Percentiles rank a stretch among this genome's conserved stretches.
phyloP scores from a whole-genome alignment of 768 basidiomycete species.

The Inosperma sp. region DNA sequence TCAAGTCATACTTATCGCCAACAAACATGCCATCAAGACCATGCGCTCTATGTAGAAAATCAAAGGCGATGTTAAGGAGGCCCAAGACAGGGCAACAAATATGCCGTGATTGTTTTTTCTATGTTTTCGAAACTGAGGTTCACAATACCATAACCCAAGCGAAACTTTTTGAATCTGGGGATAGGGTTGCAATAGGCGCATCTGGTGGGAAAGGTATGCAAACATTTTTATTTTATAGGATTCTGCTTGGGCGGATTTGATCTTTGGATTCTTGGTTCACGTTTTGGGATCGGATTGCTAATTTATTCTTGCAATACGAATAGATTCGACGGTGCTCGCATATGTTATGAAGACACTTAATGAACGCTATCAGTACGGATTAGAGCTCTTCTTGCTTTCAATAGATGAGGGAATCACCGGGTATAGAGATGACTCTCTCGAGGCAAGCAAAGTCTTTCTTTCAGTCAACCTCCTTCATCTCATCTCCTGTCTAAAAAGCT shows the following conservation, averaged over 20 bases:
- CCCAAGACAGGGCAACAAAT: constrained; percentile 98
- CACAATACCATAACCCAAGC: constrained; percentile 91
- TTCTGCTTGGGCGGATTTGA: constrained; percentile 17
- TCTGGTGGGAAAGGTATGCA: constrained; percentile 92
- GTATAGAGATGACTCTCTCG: constrained; percentile 94
- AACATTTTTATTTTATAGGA: constrained; percentile 8
- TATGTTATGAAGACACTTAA: constrained; percentile 96
- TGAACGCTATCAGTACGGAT: constrained; percentile 87
- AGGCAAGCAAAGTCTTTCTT: constrained; percentile 44
- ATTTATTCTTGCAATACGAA: constrained; percentile 11
- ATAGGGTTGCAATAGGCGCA: constrained; percentile 94
- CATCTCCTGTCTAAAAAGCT: constrained; percentile 2
- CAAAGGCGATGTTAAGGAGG: constrained; percentile 83
- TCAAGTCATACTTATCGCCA: background rate
- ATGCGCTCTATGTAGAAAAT: constrained; percentile 71
- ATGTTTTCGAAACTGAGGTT: constrained; percentile 96
- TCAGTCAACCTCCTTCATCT: background rate
- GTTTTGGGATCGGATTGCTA: no score
- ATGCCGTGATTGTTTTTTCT: constrained; percentile 94
- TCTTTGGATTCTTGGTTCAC: no score
- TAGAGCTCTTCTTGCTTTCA: constrained; percentile 87
- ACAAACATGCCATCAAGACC: constrained; percentile 72
- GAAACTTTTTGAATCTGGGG: constrained; percentile 79
- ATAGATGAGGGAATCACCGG: constrained; percentile 99
- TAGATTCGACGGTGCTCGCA: constrained; percentile 97